Evolutionary conservation across 2,329 filamentous ascomycete species (phyloP), one percentile per base, ranked within the genome.

Genomic region (Monosporascus sp.): DNA sequence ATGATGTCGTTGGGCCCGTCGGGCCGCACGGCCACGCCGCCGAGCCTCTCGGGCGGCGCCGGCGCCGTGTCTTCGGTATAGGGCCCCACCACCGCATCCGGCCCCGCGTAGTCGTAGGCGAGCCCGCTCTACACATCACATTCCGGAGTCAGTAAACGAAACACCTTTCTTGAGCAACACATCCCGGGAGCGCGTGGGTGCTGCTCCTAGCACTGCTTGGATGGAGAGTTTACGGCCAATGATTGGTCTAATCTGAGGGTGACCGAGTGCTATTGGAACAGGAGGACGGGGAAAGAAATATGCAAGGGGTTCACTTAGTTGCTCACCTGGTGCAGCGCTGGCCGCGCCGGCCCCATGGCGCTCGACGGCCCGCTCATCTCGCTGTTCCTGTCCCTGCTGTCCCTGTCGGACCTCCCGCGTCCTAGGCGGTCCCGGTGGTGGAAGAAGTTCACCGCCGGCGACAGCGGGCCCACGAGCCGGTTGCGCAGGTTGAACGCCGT

Each of bases 1-100:
- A 72, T 65, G 41, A 81, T 79, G 58, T 82, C 78, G 9, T 69
- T 72, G 4, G 79, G 79, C 15, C 67, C 69, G 14, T 78, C 68
- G 7, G 80, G 78, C 45, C 65, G 63, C 22, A 70, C 50, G 3
- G 75, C 73, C 22, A 79, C 75, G 1, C 72, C 73, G 36, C 70
- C 65, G n/a, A 58, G 57, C n/a, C 56, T 59, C 34, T 59, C 50
- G 3, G 62, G 64, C 4, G 70, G 69, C 52, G 65, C 68, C 34
- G 67, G 65, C 7, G 63, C 62, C 22, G 59, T 4, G 20, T 14
- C 6, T 36, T 74, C 72, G 3, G 76, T 76, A 55, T 70, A 81
- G 2, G 79, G 79, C 0, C 79, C 79, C 1, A 67, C 48, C 0
- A 69, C 68, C 27, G 77, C 73, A 44, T 68, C 62, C 6, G 74